phyloP scores from a whole-genome alignment of 768 basidiomycete species.

The Austroboletus festivus region DNA sequence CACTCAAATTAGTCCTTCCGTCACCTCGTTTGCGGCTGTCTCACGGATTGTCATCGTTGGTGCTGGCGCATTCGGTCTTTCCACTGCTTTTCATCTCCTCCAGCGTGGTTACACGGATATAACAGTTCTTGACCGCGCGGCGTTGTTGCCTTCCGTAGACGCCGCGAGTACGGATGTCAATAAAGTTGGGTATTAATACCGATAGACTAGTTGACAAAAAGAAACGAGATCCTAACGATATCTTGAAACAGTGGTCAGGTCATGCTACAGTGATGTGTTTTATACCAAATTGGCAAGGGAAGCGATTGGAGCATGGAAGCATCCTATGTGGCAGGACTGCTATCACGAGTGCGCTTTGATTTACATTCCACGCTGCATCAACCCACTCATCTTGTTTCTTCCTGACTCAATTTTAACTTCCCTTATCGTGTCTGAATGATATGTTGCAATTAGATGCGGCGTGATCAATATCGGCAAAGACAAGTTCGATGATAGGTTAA shows the following conservation, averaged over 20 bases:
- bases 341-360: slow-evolving; percentile 75
- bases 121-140: slow-evolving; percentile 72
- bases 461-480: slow-evolving; percentile 24
- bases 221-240: neutral
- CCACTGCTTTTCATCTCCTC: slow-evolving; percentile 80
- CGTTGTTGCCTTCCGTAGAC: slow-evolving; percentile 72
- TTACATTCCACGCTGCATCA: neutral
- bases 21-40: slow-evolving; percentile 2
- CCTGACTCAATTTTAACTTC: neutral
- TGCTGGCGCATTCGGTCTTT: slow-evolving; percentile 83
- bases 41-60: slow-evolving; percentile 59
- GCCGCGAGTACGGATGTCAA: slow-evolving; percentile 64
- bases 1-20: neutral
- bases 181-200: slow-evolving; percentile 26
- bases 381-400: neutral
- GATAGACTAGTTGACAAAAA: too few species aligned
- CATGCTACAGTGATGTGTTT: slow-evolving; percentile 65
- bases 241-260: slow-evolving; percentile 60
- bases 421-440: neutral
- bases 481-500: slow-evolving; percentile 51
- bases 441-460: slow-evolving; percentile 18
- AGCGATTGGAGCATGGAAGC: slow-evolving; percentile 74
- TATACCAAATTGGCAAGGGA: slow-evolving; percentile 72
- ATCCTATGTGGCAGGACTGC: slow-evolving; percentile 62
- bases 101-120: slow-evolving; percentile 64